Conservation (phyloP, 2,329 filamentous ascomycete genomes). For the Pyricularia pennisetigena region DNA sequence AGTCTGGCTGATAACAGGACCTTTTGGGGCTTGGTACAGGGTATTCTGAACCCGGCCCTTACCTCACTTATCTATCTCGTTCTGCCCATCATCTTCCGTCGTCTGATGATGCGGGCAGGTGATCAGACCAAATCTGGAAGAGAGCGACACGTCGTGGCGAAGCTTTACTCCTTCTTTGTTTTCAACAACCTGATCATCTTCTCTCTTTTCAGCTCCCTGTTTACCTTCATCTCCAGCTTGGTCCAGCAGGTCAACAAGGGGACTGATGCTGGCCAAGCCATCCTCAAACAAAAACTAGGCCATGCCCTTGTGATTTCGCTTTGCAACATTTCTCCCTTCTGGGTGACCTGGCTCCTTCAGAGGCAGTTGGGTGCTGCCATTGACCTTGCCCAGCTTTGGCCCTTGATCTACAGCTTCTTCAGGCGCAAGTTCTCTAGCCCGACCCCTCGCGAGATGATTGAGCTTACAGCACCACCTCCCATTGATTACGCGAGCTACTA, state of each 20-base stretch:
- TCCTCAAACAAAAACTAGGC: conserved; percentile 55
- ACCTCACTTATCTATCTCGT: conserved; percentile 82
- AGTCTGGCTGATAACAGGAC: conserved; percentile 52
- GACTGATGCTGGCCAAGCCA: conserved; percentile 56
- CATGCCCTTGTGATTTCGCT: conserved; percentile 48
- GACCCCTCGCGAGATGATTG: conserved; percentile 84
- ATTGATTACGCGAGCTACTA: conserved; percentile 97
- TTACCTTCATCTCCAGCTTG: conserved; percentile 62
- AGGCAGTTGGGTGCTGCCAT: conserved; percentile 89
- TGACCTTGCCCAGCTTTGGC: conserved; percentile 83
- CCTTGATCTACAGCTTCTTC: conserved; percentile 75
- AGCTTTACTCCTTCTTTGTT: conserved; percentile 91
- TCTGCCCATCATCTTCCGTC: conserved; percentile 84
- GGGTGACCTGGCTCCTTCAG: conserved; percentile 89
- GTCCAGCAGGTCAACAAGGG: conserved; percentile 30
- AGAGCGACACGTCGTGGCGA: conserved; percentile 81
- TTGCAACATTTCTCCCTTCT: conserved; percentile 78
- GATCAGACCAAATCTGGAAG: conserved; percentile 88
- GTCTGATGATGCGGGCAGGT: conserved; percentile 71
- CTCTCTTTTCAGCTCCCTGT: conserved; percentile 79
- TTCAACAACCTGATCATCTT: conserved; percentile 97
- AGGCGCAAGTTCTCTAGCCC: conserved; percentile 76
- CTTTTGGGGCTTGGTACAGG: conserved; percentile 82
- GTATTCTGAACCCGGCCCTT: conserved; percentile 79
- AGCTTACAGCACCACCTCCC: conserved; percentile 80